Conservation (phyloP, 108 stramenopile species). For the Phaeodactylum tricornutum region DNA sequence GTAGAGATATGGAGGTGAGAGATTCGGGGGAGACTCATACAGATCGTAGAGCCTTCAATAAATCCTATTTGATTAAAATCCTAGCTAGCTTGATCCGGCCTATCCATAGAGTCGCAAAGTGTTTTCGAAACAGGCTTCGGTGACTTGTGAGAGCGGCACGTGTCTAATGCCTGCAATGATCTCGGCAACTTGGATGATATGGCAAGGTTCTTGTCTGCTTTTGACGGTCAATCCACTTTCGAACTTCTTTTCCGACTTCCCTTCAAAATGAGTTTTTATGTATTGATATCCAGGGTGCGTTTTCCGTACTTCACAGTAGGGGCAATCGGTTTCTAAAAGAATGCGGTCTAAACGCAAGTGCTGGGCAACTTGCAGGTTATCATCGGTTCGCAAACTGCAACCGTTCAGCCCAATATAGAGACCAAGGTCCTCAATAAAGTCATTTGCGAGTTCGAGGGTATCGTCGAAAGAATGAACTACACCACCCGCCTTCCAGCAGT, state of each 20-base stretch:
- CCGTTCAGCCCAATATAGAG: conserved; percentile 94
- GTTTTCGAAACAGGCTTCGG: conserved; percentile 49
- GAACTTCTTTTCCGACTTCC: conserved; percentile 75
- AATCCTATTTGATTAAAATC: too few relatives aligned
- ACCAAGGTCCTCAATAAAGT: conserved; percentile 64
- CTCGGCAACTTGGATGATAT: conserved; percentile 82
- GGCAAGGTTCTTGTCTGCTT: conserved; percentile 82
- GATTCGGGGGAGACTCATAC: too few relatives aligned
- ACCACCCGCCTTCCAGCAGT: conserved; percentile 26
- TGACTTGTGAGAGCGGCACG: conserved; percentile 43
- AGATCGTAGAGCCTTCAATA: too few relatives aligned
- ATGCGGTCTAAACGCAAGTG: conserved; percentile 67
- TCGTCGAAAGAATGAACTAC: conserved; percentile 92
- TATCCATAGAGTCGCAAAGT: conserved; percentile 36
- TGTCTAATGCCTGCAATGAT: conserved; percentile 67
- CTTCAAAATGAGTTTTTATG: conserved; percentile 53
- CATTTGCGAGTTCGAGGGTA: conserved; percentile 59
- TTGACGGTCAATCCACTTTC: conserved; percentile 63
- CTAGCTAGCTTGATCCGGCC: too few relatives aligned
- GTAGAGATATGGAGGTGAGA: too few relatives aligned
- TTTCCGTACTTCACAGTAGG: conserved; percentile 81
- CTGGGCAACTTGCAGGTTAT: conserved; percentile 71
- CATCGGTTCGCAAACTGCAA: conserved; percentile 86
- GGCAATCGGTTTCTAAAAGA: conserved; percentile 95
- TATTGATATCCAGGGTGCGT: conserved; percentile 68